Evolutionary conservation across 2,329 filamentous ascomycete species (phyloP), one percentile per base, ranked within the genome.

Genomic region (Chaetomiaceae sp.): DNA sequence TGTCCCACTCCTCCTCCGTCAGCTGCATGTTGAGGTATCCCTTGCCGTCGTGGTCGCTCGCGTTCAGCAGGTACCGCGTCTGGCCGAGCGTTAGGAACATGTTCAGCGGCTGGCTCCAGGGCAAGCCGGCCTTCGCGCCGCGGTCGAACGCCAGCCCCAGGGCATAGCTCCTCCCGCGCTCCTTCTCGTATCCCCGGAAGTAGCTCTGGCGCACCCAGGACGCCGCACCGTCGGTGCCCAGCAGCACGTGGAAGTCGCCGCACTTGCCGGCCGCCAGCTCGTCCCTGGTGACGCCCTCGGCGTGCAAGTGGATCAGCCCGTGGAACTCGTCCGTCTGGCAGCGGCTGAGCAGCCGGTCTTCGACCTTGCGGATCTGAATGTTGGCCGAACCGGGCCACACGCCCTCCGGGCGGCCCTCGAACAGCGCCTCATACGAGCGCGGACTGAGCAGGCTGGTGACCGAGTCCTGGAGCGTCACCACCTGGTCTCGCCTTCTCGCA

Each of bases 311-410:
- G 19, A 69, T 66, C 12, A 66, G 46, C 0, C 60, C 64, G 2
- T 57, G 53, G 46, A 69, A 68, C 41, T 65, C 58, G 3, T 57
- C 53, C 12, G 62, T 61, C 50, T 68, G 66, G n/a, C 62, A 65
- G 6, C 65, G 62, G 31, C 58, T 59, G n/a, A 69, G 62, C 17
- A 69, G 59, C 5, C 66, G 57, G 37, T 69, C 66, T 35, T 68
- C 66, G n/a, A 68, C 65, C 57, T 68, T 68, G 38, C 66, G 65
- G 45, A 69, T 68, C 51, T 68, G 66, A 19, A 69, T 65, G 44
- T 69, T 69, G 17, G 65, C 65, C 7, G 65, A 68, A 0, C 62
- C 65, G 4, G 67, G 67, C 67, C 66, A 69, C 0, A 69, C 67
- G 1, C 58, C 53, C 49, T 69, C 67, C 1, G 66, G 65, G 3